Conservation (phyloP, 1,284 basidiomycete species). For the Cutaneotrichosporon mucoides region DNA sequence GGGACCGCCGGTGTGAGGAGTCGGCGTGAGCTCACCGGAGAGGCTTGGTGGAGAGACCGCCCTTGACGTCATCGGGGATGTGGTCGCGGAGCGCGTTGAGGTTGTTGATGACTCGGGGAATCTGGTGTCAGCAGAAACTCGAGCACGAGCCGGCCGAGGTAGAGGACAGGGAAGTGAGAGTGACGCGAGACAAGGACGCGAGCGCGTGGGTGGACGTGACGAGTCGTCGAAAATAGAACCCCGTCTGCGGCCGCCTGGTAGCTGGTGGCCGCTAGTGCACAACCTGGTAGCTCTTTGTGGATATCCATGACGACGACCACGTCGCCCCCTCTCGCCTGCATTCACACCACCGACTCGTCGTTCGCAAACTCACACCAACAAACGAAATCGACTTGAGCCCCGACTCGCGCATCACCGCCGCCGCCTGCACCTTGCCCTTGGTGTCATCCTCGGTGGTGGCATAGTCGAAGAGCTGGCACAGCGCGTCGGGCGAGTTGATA, state of each 20-base stretch:
- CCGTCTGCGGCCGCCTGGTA: too few species aligned
- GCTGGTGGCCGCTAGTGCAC: too few species aligned
- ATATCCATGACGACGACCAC: too few species aligned
- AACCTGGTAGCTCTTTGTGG: too few species aligned
- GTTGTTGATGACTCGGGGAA: slow-evolving; percentile 65
- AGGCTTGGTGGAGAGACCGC: slow-evolving; percentile 8
- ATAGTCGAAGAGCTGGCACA: slow-evolving; percentile 40
- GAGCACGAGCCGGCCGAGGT: too few species aligned
- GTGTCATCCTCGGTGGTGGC: slow-evolving; percentile 20
- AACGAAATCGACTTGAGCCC: slow-evolving; percentile 92
- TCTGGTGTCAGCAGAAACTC: slow-evolving; percentile 1
- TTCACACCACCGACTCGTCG: too few species aligned
- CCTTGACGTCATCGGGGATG: slow-evolving; percentile 70
- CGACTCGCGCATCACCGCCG: slow-evolving; percentile 71
- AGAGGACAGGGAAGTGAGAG: too few species aligned
- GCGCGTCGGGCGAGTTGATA: slow-evolving; percentile 41
- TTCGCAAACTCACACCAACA: slow-evolving; percentile 61
- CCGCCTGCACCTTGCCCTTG: slow-evolving; percentile 21
- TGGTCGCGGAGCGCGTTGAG: slow-evolving; percentile 69
- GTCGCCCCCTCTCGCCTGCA: too few species aligned
- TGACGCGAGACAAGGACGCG: too few species aligned
- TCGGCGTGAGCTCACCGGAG: slow-evolving; percentile 55
- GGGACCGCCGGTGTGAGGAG: too few species aligned
- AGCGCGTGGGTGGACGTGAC: too few species aligned
- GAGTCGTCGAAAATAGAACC: too few species aligned